Percentiles rank a stretch among this genome's conserved stretches.
phyloP scores from a whole-genome alignment of 2,329 filamentous ascomycete species.

The Huntiella savannae region DNA sequence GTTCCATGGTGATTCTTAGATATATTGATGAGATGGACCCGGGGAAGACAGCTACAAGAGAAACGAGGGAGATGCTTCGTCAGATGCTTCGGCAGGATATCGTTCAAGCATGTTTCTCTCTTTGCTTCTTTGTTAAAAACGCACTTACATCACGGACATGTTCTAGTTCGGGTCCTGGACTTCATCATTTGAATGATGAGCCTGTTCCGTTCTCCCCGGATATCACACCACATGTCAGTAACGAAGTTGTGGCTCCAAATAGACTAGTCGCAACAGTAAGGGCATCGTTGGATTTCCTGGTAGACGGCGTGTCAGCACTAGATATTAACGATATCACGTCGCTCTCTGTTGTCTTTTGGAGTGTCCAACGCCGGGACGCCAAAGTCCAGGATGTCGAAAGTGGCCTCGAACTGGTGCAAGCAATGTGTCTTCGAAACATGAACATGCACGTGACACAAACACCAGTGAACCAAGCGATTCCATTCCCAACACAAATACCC shows the following conservation, averaged over 20 bases:
- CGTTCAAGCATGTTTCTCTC: conserved; percentile 33
- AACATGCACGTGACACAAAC: conserved; percentile 23
- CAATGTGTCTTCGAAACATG: conserved; percentile 26
- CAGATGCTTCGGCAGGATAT: conserved; percentile 34
- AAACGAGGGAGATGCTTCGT: conserved; percentile 32
- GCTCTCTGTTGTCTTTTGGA: conserved; percentile 28
- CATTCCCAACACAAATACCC: background rate
- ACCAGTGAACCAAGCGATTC: conserved; percentile 9
- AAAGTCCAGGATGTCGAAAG: conserved; percentile 24
- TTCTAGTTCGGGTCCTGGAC: background rate
- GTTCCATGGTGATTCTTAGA: conserved; percentile 34
- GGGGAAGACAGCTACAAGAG: conserved; percentile 25
- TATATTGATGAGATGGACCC: conserved; percentile 36
- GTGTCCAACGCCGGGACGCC: conserved; percentile 24
- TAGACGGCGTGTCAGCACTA: conserved; percentile 27
- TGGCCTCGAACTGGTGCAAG: conserved; percentile 24
- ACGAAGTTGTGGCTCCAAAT: conserved; percentile 22
- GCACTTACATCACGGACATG: conserved; percentile 4
- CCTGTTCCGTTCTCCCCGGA: conserved; percentile 5
- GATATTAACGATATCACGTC: conserved; percentile 32
- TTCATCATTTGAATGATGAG: background rate
- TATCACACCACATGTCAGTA: conserved; percentile 3
- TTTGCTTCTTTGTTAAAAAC: conserved; percentile 33
- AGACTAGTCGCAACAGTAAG: conserved; percentile 27
- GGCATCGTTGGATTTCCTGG: conserved; percentile 26